Conservation (phyloP, 2,329 filamentous ascomycete species). For the Pyrenophora graminea region DNA sequence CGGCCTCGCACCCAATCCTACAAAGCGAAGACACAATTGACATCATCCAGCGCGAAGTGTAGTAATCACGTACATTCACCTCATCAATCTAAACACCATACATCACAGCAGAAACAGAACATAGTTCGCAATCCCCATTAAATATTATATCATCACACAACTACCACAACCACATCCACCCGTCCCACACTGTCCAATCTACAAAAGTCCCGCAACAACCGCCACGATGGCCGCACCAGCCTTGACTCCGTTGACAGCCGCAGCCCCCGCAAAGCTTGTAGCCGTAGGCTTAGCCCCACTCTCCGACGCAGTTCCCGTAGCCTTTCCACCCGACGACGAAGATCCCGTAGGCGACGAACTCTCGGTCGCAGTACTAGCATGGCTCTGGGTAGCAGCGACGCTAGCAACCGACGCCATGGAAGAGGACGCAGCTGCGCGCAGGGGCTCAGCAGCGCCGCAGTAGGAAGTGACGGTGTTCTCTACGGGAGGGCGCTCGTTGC, state of each 20-base stretch:
- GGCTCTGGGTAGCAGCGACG: constrained; percentile 26
- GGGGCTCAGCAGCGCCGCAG: constrained; percentile 51
- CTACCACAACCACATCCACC: not conserved
- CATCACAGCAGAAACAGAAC: too few relatives aligned
- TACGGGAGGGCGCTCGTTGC: constrained; percentile 42
- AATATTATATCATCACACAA: constrained; percentile 8
- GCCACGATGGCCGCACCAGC: constrained; percentile 35
- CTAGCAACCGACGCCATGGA: constrained; percentile 23
- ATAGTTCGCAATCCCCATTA: constrained; percentile 1
- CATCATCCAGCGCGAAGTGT: too few relatives aligned
- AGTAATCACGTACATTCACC: too few relatives aligned
- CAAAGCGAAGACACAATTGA: too few relatives aligned
- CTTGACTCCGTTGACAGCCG: constrained; percentile 7
- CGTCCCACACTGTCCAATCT: not conserved
- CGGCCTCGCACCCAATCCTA: too few relatives aligned
- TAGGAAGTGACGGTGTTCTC: constrained; percentile 43
- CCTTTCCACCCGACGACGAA: not conserved
- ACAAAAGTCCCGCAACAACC: constrained; percentile 23
- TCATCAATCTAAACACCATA: too few relatives aligned
- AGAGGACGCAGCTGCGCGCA: constrained; percentile 26
- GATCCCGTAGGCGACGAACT: constrained; percentile 1
- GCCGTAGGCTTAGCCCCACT: constrained; percentile 8
- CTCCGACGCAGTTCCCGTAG: not conserved
- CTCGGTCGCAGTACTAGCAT: constrained; percentile 9
- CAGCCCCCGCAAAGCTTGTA: constrained; percentile 23